These are phyloP conservation scores for Phytophthora parvispora DNA, from an alignment of 352 stramenopile species.

Conservation along the genomic window DNA sequence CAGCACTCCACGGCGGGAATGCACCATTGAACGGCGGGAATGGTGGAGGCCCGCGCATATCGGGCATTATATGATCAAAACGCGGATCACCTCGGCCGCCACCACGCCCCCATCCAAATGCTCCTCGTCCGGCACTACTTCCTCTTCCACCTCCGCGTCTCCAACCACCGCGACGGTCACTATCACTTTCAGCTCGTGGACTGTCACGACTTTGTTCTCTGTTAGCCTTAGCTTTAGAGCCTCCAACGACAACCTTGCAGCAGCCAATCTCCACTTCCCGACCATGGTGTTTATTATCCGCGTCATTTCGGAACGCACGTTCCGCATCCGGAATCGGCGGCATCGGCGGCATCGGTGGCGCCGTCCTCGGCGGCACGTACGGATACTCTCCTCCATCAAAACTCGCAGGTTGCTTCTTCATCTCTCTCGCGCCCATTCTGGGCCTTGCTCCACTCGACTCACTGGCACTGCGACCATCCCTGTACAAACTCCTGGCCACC, in stretches of 20 bases:
- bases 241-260: constrained; percentile 49
- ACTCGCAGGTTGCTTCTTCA: constrained; percentile 11
- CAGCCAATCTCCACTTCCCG: constrained; percentile 49
- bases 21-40: constrained; percentile 19
- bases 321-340: constrained; percentile 21
- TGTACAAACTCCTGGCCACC: constrained; percentile 33
- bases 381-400: constrained; percentile 21
- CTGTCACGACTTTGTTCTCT: constrained; percentile 6
- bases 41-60: constrained; percentile 13
- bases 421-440: not conserved
- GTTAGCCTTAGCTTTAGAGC: not conserved
- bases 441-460: constrained; percentile 20
- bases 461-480: constrained; percentile 19
- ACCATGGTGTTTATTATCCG: constrained; percentile 19
- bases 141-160: constrained; percentile 20
- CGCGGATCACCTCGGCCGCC: constrained; percentile 20
- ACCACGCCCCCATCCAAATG: constrained; percentile 23
- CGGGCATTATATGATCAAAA: constrained; percentile 20
- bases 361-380: constrained; percentile 22
- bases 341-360: constrained; percentile 6
- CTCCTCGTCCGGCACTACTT: constrained; percentile 9
- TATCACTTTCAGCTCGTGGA: constrained; percentile 7
- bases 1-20: constrained; percentile 20
- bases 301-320: constrained; percentile 30
- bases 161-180: constrained; percentile 2